Evolutionary conservation across 1,284 basidiomycete genomes (phyloP), one percentile per base, ranked within the genome.

Genomic region (Ustilago loliicola): DNA sequence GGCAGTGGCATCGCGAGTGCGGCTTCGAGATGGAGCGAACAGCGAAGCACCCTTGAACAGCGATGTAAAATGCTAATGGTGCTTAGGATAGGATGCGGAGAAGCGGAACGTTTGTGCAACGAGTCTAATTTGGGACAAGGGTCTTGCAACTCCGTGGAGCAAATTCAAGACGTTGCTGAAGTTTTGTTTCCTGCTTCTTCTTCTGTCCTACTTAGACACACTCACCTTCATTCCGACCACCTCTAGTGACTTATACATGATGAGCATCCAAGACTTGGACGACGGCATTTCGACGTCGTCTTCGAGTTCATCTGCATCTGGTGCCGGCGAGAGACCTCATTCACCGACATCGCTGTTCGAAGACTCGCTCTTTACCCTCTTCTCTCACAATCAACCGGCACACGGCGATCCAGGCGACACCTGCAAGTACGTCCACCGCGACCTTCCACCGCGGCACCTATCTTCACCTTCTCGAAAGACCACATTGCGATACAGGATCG

Each of bases 341-440:
- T 78, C 76, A 2, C 76, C 76, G 1, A 78, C 76, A 2, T 61
- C 72, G 9, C 45, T 79, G 21, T 85, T 85, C 61, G 79, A 83
- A 45, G 79, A 83, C 47, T 77, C 79, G n/a, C 73, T 84, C 19
- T 80, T 80, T 36, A 64, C 77, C 17, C 74, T 85, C 42, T 85
- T 85, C 60, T 80, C 64, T 15, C 77, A 82, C 59, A 77, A 81
- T 70, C 77, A 81, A 57, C 78, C 83, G 0, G 82, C 82, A 1
- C 78, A 69, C 45, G 83, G 83, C 40, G 77, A 83, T 47, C 82
- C 83, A 0, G 83, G 83, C 6, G 74, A 78, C 61, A 29, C 29
- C 1, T 71, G 72, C 60, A 61, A 50, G 32, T 83, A 77, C 51
- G 54, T 54, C 3, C 72, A 83, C 29, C 51, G 27, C n/a, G 68